phyloP scores from a whole-genome alignment of 257 asterid species.

The Solanum pennellii region DNA sequence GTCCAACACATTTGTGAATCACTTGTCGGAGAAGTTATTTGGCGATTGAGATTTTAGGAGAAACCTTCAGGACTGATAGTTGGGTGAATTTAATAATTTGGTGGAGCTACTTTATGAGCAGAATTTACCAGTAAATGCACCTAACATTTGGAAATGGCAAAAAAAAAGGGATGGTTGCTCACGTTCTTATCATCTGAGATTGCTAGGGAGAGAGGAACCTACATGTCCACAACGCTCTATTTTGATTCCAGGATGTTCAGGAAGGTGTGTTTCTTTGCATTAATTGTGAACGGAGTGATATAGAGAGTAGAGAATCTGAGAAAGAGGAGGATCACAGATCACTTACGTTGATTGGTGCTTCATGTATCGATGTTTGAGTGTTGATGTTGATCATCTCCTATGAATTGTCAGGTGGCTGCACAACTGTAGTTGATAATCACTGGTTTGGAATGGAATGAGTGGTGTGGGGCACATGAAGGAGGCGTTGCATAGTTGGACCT shows the following conservation, averaged over 20 bases:
- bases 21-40: not conserved
- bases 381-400: not conserved
- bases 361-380: not conserved
- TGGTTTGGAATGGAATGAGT: not conserved
- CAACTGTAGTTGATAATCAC: not conserved
- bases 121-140: not conserved
- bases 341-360: not conserved
- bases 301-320: not conserved
- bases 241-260: not conserved
- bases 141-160: not conserved
- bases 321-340: not conserved
- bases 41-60: not conserved
- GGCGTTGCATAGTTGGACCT: not conserved
- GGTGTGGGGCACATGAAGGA: not conserved
- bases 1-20: not conserved
- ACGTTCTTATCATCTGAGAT: not conserved
- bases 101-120: not conserved
- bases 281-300: not conserved
- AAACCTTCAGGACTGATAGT: not conserved
- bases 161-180: not conserved
- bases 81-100: not conserved
- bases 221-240: not conserved
- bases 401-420: not conserved
- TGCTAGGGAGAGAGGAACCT: not conserved
- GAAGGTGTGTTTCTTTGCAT: not conserved